phyloP scores from a whole-genome alignment of 2,329 filamentous ascomycete genomes.

The Clonostachys byssicola region DNA sequence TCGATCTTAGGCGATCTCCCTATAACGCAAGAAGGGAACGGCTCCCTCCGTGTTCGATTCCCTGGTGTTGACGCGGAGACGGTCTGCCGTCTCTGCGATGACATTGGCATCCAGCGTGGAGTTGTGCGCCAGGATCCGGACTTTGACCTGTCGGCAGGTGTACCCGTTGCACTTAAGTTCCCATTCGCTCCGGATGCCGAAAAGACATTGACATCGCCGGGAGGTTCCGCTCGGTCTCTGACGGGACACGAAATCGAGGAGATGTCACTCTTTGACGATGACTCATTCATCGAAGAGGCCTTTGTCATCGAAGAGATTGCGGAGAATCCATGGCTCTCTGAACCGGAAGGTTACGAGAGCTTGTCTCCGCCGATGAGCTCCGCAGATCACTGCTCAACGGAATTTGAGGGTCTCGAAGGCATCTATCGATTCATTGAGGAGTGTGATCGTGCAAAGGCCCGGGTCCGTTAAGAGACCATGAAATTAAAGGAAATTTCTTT shows the following conservation, averaged over 20 bases:
- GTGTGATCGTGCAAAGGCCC: constrained; percentile 40
- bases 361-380: constrained; percentile 44
- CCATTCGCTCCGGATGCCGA: constrained; percentile 68
- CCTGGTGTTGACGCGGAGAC: constrained; percentile 83
- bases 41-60: constrained; percentile 76
- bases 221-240: constrained; percentile 41
- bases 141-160: constrained; percentile 65
- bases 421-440: constrained; percentile 56
- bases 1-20: constrained; percentile 79
- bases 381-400: constrained; percentile 36
- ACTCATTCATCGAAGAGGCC: constrained; percentile 28
- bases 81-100: constrained; percentile 79
- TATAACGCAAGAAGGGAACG: constrained; percentile 64
- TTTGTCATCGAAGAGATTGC: constrained; percentile 34
- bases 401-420: constrained; percentile 52
- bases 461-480: constrained; percentile 14
- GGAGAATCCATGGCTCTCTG: constrained; percentile 44
- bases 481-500: neutral
- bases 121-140: constrained; percentile 72
- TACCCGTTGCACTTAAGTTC: constrained; percentile 74
- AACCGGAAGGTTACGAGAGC: constrained; percentile 42
- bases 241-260: constrained; percentile 34
- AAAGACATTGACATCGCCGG: constrained; percentile 36
- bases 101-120: constrained; percentile 80
- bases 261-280: constrained; percentile 23